Evolutionary conservation across 768 basidiomycete genomes (phyloP).

Genomic region (Kwoniella sp.): DNA sequence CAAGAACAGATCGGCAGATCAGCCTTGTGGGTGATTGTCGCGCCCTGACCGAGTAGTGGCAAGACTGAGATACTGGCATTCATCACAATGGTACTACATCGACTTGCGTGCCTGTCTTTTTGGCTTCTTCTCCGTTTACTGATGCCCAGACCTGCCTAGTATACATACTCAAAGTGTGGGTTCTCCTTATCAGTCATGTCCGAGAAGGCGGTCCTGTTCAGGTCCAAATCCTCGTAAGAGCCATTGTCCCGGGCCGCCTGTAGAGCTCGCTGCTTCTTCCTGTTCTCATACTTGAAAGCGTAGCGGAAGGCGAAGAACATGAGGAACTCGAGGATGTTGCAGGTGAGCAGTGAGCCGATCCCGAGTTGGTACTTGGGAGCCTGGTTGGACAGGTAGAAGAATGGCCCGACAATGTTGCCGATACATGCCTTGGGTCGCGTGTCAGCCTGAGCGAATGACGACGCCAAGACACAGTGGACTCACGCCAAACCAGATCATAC

Average conservation of each 20-base stretch:
- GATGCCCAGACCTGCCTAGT: no score
- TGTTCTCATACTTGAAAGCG: slow-evolving; percentile 43
- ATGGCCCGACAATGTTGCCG: slow-evolving; percentile 42
- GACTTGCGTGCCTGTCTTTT: no score
- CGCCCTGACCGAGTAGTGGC: no score
- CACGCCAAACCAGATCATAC: slow-evolving; percentile 49
- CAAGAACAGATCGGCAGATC: no score
- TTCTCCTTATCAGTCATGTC: slow-evolving; percentile 49
- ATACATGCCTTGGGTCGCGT: no score
- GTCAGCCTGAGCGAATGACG: no score
- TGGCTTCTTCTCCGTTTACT: no score
- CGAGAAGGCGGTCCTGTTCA: slow-evolving; percentile 36
- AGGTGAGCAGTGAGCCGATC: slow-evolving; percentile 46
- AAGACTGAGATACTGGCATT: no score
- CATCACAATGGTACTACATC: no score
- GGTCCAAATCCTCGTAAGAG: not conserved
- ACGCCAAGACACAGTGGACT: no score
- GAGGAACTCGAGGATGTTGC: slow-evolving; percentile 42
- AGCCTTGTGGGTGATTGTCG: no score
- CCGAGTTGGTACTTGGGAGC: slow-evolving; percentile 48
- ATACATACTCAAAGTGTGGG: slow-evolving; percentile 20
- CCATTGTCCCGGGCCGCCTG: not conserved
- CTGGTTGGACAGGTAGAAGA: slow-evolving; percentile 42
- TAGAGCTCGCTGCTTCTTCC: slow-evolving; percentile 27
- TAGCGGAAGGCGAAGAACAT: slow-evolving; percentile 41